Evolutionary conservation across 2,329 filamentous ascomycete genomes (phyloP), one percentile per base, ranked within the genome.

Genomic region (Hawksworthiomyces lignivorus): DNA sequence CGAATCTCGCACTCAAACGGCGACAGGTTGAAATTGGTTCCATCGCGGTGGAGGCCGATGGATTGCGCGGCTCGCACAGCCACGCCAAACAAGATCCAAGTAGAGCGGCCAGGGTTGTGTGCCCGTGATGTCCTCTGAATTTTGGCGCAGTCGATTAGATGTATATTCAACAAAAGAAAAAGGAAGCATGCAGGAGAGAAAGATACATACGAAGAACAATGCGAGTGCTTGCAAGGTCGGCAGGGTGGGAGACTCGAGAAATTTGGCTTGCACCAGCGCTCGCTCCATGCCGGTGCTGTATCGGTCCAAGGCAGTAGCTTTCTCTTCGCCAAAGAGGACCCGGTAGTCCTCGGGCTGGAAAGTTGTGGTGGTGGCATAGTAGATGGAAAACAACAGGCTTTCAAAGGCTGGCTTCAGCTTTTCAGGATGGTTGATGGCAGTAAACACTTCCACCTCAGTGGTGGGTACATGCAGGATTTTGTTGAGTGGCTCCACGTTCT

Each of bases 11-110:
- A 22, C 36, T 52, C 50, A 19, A 52, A 52, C 0, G 71, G 64
- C 4, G 64, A 50, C 6, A 74, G 61, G 58, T 50, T 48, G 69
- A 75, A 65, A 20, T 60, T 19, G 17, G 46, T 21, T 4, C 45
- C 47, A 15, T 55, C 50, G 4, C 47, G 40, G 34, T 57, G 49
- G 8, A 58, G 45, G 9, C 54, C 52, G 11, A 58, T 48, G 2
- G 48, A 48, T 39, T 53, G 50, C 1, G 52, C 52, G 0, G 49
- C 42, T 4, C 50, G 50, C 18, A 52, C 31, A 5, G 46, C 45
- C 39, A 51, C 40, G 21, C 50, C 50, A 26, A 44, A 45, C 32
- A 52, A 26, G 15, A 52, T 46, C 50, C 50, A 52, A 22, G 40
- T 40, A 3, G 49, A 44, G 7, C 49, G 46, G 10, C 49, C 50